phyloP scores from a whole-genome alignment of 2,329 filamentous ascomycete species.

The Curvularia eragrostidis region DNA sequence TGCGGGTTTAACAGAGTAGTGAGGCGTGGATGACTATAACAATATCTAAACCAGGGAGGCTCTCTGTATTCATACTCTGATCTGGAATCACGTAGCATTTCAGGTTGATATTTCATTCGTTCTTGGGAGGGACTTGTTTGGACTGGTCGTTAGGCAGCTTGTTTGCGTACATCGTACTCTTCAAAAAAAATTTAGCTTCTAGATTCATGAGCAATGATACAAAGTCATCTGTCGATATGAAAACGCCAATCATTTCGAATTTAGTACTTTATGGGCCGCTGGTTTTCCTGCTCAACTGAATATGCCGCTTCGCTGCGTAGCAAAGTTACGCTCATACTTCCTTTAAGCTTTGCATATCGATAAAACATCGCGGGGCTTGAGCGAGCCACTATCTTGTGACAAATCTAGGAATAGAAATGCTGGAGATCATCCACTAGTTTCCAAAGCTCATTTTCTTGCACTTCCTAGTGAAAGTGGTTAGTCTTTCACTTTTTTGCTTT shows the following conservation, averaged over 20 bases:
- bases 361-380: not conserved
- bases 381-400: not conserved
- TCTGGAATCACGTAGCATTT: not conserved
- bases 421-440: too few relatives aligned
- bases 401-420: not conserved
- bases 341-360: not conserved
- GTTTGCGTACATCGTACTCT: not conserved
- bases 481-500: too few relatives aligned
- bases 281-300: too few relatives aligned
- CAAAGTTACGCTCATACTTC: not conserved
- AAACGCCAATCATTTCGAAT: not conserved
- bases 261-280: not conserved
- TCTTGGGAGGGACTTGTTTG: not conserved
- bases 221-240: not conserved
- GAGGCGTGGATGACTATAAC: not conserved
- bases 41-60: not conserved
- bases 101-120: not conserved
- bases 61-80: not conserved
- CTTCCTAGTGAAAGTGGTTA: too few relatives aligned
- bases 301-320: too few relatives aligned
- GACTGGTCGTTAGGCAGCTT: not conserved
- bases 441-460: too few relatives aligned
- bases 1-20: conserved; percentile 22
- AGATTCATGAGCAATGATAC: not conserved
- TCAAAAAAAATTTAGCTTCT: not conserved